Evolutionary conservation across 345 rosid genomes (phyloP).

Genomic region (Eucalyptus melliodora): DNA sequence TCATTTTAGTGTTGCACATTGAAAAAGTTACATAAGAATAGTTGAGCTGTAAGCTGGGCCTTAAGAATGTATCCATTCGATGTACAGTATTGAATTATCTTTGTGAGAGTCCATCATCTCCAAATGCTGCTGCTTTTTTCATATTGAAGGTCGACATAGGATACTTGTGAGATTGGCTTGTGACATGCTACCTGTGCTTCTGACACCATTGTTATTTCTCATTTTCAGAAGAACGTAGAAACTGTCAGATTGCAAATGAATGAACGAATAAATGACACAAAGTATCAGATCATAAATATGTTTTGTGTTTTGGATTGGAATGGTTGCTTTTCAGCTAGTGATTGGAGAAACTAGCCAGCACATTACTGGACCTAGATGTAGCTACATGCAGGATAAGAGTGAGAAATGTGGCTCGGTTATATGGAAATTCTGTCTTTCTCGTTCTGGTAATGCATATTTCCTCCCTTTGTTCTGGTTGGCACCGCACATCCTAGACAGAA

Average conservation of each 20-base stretch:
- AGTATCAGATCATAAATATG: not conserved
- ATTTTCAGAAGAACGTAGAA: not conserved
- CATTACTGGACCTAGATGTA: not conserved
- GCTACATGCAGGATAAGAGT: not conserved
- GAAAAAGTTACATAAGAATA: not conserved
- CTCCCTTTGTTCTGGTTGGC: not conserved
- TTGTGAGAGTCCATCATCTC: not conserved
- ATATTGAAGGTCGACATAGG: not conserved
- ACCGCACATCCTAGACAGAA: not conserved
- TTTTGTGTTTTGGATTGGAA: not conserved
- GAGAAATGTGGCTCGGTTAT: not conserved
- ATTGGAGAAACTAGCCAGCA: not conserved
- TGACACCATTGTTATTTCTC: not conserved
- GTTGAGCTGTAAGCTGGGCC: not conserved
- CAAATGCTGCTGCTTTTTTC: not conserved
- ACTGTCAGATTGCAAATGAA: not conserved
- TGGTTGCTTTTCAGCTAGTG: not conserved
- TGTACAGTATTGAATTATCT: not conserved
- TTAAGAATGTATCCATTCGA: not conserved
- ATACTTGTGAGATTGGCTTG: not conserved
- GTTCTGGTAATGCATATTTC: not conserved
- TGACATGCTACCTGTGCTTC: not conserved
- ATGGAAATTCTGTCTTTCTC: not conserved
- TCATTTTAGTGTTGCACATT: not conserved
- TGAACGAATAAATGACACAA: not conserved